Conservation (phyloP, 768 basidiomycete species). For the Tylopilus intermedius region DNA sequence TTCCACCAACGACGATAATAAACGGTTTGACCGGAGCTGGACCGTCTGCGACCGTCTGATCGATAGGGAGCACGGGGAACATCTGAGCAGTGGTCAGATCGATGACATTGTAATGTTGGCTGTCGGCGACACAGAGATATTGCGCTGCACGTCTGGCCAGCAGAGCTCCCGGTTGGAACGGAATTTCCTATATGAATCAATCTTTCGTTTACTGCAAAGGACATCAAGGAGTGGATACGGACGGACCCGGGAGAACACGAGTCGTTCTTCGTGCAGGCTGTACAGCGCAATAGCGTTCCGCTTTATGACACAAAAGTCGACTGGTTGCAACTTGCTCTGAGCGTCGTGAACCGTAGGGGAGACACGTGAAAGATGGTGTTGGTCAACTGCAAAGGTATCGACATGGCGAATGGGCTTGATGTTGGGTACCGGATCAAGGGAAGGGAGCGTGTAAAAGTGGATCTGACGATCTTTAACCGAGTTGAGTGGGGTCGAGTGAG, state of each 20-base stretch:
- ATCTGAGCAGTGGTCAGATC: conserved; percentile 69
- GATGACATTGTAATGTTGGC: conserved; percentile 68
- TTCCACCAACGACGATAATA: conserved; percentile 68
- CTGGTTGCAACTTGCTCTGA: conserved; percentile 40
- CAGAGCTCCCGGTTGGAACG: conserved; percentile 52
- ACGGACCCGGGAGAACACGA: conserved; percentile 57
- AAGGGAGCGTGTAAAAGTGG: conserved; percentile 76
- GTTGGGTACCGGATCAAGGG: conserved; percentile 62
- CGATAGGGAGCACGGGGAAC: conserved; percentile 72
- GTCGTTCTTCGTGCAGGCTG: conserved; percentile 54
- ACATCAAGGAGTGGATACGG: background rate
- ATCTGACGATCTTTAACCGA: conserved; percentile 50
- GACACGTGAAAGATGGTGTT: conserved; percentile 57
- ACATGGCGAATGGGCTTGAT: conserved; percentile 82
- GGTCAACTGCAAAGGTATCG: conserved; percentile 76
- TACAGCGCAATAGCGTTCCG: conserved; percentile 59
- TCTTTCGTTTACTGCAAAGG: background rate
- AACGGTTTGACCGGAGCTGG: conserved; percentile 51
- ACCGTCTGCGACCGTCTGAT: conserved; percentile 50
- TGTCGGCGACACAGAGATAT: conserved; percentile 71
- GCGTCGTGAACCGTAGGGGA: conserved; percentile 38
- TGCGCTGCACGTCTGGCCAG: conserved; percentile 59
- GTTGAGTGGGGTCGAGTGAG: conserved; percentile 1
- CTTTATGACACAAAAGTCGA: conserved; percentile 74
- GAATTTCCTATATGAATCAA: conserved; percentile 54